Base-by-base conservation (phyloP, 345 rosid genomes). In the Laguncularia racemosa region DNA sequence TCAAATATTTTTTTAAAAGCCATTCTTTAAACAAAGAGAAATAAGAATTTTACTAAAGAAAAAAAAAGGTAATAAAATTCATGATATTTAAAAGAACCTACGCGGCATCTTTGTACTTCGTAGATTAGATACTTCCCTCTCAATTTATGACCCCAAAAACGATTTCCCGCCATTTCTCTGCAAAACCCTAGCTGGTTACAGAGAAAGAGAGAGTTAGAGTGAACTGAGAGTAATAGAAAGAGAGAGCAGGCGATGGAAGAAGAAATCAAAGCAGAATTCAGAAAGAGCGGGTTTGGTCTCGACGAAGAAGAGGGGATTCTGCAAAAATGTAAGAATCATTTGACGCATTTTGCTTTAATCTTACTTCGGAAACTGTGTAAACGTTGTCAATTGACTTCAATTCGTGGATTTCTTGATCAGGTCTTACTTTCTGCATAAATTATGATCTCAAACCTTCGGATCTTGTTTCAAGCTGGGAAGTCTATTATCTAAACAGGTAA, bases 391-490 rank as follows among this genome's bases (percentile, higher is more conserved):
- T 33, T 33, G 40, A 33, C 40, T 33, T 7, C 40, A 9, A 33
- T 33, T 33, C 11, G 40, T 33, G 40, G 28, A 23, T 57, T 26
- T 55, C 10, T 17, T 43, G 53, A 16, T 40, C 56, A 93, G 97
- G 99, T 50, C 78, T 76, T 20, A 79, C 91, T 28, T 82, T 83
- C 66, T 93, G 96, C 64, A 81, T 81, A 20, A 89, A 87, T 62
- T 93, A 81, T 79, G 66, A 68, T 46, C 84, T 83, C 12, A 64
- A 68, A 50, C 90, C 97, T 20, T 82, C 96, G 8, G 90, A 87
- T 70, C 81, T 93, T 67, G 87, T 89, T 58, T 82, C 95, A 12
- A 83, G 95, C 69, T 89, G 99, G 99, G 99, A 89, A 64, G 59
- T 81, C 71, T 89, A 85, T 69, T 82, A 80, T 73, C 95, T 87